phyloP scores from a whole-genome alignment of 2,329 filamentous ascomycete species.

The Leptographium radiaticola region DNA sequence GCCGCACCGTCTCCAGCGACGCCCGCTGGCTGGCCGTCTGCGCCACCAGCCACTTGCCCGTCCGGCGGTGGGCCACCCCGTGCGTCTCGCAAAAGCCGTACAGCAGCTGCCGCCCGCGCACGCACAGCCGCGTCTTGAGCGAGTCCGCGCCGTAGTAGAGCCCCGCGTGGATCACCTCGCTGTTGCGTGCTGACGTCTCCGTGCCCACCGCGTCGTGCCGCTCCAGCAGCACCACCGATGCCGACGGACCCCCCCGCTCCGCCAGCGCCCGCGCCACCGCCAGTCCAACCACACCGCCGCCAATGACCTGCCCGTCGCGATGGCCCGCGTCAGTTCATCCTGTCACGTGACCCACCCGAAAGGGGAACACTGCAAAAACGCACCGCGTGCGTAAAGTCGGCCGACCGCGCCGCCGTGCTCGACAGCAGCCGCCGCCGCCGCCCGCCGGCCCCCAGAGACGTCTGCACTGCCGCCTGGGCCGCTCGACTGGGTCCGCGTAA shows the following conservation, averaged over 20 bases:
- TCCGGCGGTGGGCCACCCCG: slow-evolving; percentile 57
- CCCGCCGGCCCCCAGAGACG: background rate
- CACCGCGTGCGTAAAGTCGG: slow-evolving; percentile 29
- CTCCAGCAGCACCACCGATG: slow-evolving; percentile 67
- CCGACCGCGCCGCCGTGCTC: slow-evolving; percentile 17
- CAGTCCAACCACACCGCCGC: slow-evolving; percentile 60
- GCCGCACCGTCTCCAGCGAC: slow-evolving; percentile 37
- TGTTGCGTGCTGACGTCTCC: slow-evolving; percentile 83
- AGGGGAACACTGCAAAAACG: background rate
- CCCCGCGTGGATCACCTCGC: slow-evolving; percentile 92
- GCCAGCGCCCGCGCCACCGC: slow-evolving; percentile 65
- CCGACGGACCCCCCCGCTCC: slow-evolving; percentile 17
- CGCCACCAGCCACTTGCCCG: slow-evolving; percentile 91
- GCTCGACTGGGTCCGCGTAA: background rate
- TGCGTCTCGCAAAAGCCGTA: slow-evolving; percentile 63
- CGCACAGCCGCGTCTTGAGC: slow-evolving; percentile 75
- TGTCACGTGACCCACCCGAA: background rate
- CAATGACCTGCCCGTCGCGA: slow-evolving; percentile 31
- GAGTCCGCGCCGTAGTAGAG: slow-evolving; percentile 71
- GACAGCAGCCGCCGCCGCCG: slow-evolving; percentile 18
- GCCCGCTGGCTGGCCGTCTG: slow-evolving; percentile 60
- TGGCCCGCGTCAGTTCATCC: too few relatives aligned
- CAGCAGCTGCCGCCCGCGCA: slow-evolving; percentile 61
- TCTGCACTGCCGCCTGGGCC: background rate
- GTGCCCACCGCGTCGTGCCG: slow-evolving; percentile 63